Evolutionary conservation across 1,284 basidiomycete species (phyloP).

Genomic region (Austroboletus sp.): DNA sequence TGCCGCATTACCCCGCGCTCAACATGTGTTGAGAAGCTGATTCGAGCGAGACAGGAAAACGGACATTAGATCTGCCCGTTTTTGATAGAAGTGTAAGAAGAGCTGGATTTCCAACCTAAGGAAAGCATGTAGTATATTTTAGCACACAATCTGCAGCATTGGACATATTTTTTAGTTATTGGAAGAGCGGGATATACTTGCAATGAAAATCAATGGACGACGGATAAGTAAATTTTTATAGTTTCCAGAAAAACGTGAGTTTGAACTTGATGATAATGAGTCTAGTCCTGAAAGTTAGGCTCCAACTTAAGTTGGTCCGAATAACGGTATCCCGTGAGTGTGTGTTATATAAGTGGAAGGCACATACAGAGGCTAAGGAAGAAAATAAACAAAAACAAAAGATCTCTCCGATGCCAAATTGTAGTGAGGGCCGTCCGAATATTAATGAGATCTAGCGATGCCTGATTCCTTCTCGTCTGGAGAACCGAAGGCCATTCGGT

Average conservation of each 20-base stretch:
- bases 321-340: too few relatives aligned
- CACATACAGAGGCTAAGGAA: too few relatives aligned
- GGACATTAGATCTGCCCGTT: not conserved
- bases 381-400: too few relatives aligned
- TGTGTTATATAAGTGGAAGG: too few relatives aligned
- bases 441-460: constrained; percentile 6
- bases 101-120: not conserved
- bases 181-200: constrained; percentile 1
- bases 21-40: constrained; percentile 11
- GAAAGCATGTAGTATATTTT: not conserved
- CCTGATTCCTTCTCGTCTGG: constrained; percentile 11
- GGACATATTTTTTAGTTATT: not conserved
- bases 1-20: constrained; percentile 21
- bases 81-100: not conserved
- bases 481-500: constrained; percentile 25
- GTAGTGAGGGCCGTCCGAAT: not conserved
- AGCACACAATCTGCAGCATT: constrained; percentile 1
- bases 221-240: not conserved
- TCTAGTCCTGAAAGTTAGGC: too few relatives aligned
- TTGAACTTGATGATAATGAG: too few relatives aligned
- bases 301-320: too few relatives aligned
- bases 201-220: not conserved
- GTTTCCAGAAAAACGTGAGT: too few relatives aligned
- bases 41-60: constrained; percentile 6
- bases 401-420: too few relatives aligned